These are phyloP conservation scores for Teratosphaeria viscida DNA, from an alignment of 2,329 filamentous ascomycete genomes.

Conservation along the genomic window DNA sequence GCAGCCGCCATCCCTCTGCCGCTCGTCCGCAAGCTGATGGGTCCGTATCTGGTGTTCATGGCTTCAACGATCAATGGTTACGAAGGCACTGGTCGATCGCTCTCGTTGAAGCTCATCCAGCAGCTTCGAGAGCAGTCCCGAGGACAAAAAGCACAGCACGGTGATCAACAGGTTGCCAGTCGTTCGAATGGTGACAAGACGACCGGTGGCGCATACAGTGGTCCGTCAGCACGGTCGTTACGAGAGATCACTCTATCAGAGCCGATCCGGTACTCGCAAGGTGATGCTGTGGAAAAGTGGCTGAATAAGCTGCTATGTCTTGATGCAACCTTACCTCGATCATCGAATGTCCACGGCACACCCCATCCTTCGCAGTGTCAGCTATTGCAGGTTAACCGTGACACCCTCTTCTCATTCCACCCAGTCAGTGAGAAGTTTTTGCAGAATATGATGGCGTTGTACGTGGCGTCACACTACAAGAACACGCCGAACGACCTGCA, in stretches of 20 bases:
- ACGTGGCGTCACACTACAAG: slow-evolving; percentile 96
- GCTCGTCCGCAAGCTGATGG: slow-evolving; percentile 85
- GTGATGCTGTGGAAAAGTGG: slow-evolving; percentile 91
- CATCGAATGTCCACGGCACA: slow-evolving; percentile 66
- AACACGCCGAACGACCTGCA: slow-evolving; percentile 98
- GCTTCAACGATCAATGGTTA: slow-evolving; percentile 98
- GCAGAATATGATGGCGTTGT: slow-evolving; percentile 95
- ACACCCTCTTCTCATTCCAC: slow-evolving; percentile 96
- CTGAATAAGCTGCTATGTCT: slow-evolving; percentile 88
- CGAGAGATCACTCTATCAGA: slow-evolving; percentile 88
- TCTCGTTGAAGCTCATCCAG: slow-evolving; percentile 93
- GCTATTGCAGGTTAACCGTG: slow-evolving; percentile 85
- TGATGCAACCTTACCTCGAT: slow-evolving; percentile 76
- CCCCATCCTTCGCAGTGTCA: slow-evolving; percentile 88
- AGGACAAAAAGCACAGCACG: slow-evolving; percentile 46
- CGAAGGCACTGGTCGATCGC: slow-evolving; percentile 87
- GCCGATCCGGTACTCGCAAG: slow-evolving; percentile 86
- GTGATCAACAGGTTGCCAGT: slow-evolving; percentile 58
- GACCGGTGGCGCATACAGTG: slow-evolving; percentile 51
- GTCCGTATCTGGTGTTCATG: slow-evolving; percentile 97
- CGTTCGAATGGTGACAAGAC: slow-evolving; percentile 64
- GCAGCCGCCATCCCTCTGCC: slow-evolving; percentile 92
- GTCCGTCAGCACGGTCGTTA: slow-evolving; percentile 62
- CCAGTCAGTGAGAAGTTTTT: slow-evolving; percentile 94
- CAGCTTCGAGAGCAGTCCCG: slow-evolving; percentile 89